Base-by-base conservation (phyloP, 1,139 yeast species). In the Yamadazyma epiphylla region DNA sequence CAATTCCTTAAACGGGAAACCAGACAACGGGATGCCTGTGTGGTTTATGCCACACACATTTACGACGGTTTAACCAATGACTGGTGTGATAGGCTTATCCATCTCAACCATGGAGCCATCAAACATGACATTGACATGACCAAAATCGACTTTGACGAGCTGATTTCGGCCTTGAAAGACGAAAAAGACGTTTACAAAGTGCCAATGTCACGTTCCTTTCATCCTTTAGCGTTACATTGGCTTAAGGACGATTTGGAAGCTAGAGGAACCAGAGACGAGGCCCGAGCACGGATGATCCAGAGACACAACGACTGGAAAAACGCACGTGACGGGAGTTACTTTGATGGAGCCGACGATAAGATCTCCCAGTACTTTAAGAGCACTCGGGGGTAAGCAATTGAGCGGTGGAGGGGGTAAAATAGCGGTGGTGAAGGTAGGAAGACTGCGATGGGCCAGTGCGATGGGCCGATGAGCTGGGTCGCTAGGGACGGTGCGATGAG, bases 11-110 rank as follows among this genome's bases (percentile, higher is more conserved):
- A 71, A 42, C 51, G 57, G 12, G 98, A 91, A 53, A 86, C 96
- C 7, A 62, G 60, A 26, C 47, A 60, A 0, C 66, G 97, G 36
- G 59, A 70, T 14, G 81, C 94, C 38, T 72, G 86, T 29, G 81
- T 81, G 39, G 72, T 91, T 5, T 91, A 91, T 53, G 98, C 98
- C 1, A 91, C 98, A 0, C 98, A 91, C 51, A 91, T 91, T 30
- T 91, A 91, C 54, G 98, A 91, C 50, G 98, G 98, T 0, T 70
- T 91, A 38, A 87, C 86, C 12, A 57, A 55, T 24, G 60, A 64
- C 27, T 91, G 97, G 96, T 94, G 96, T 27, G 85, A 94, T 30
- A 68, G 81, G 32, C 66, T 91, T 9, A 69, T 82, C n/a, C 97
- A 91, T 55, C 64, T 91, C 46, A 77, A 75, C 44, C 72, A 77